These are phyloP conservation scores for Solanum raphanifolium DNA, from an alignment of 257 asterid genomes.

Conservation along the genomic window DNA sequence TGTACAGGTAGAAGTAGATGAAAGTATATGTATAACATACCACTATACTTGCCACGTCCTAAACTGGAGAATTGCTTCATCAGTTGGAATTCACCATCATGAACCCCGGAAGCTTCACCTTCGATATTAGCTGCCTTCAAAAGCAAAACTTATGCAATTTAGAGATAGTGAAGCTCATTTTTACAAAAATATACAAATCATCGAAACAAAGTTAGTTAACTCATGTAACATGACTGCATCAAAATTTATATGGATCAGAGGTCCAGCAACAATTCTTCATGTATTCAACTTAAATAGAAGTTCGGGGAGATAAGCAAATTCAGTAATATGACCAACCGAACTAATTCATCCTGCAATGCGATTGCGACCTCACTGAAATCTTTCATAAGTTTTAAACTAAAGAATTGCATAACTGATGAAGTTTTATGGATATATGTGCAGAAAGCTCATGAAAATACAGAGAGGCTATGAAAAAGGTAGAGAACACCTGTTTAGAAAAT, in stretches of 20 bases:
- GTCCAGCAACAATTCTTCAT: not conserved
- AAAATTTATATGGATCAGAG: not conserved
- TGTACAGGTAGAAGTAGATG: not conserved
- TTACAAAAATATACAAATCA: not conserved
- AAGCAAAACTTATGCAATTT: not conserved
- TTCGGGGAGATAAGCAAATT: not conserved
- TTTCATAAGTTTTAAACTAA: not conserved
- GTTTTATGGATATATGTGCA: not conserved
- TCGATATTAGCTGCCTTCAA: constrained; percentile 68
- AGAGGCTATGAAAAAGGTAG: not conserved
- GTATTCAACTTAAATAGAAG: not conserved
- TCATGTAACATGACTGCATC: not conserved
- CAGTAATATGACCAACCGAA: not conserved
- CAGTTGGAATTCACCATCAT: constrained; percentile 61
- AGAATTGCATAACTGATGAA: not conserved
- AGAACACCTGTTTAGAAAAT: not conserved
- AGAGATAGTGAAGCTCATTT: not conserved
- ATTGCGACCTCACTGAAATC: not conserved
- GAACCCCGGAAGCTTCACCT: constrained; percentile 64
- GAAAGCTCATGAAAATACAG: not conserved
- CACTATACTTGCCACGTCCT: constrained; percentile 53
- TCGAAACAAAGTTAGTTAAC: no score
- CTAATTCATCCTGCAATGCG: not conserved
- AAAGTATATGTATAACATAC: constrained; percentile 25
- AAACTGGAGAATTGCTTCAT: constrained; percentile 53